A percentile compares a stretch with the other conserved stretches of the same genome.
These are phyloP conservation scores for Amoebophrya sp. DNA, from an alignment of 169 alveolate genomes.

Conservation along the genomic window DNA sequence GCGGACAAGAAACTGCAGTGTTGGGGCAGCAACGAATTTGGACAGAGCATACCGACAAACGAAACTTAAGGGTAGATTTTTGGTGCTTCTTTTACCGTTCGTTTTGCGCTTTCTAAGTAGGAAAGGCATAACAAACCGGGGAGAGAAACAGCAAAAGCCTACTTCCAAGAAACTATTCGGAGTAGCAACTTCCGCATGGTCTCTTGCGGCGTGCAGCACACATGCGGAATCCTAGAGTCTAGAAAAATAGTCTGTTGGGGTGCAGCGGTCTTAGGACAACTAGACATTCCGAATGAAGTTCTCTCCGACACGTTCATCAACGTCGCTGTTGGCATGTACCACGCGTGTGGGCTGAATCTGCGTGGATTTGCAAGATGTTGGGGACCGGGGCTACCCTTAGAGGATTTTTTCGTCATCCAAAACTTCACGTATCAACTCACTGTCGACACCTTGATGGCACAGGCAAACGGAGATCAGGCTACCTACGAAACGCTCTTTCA, in stretches of 20 bases:
- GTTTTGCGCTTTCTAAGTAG: too few species aligned
- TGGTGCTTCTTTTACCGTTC: too few species aligned
- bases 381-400: not conserved
- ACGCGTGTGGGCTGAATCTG: not conserved
- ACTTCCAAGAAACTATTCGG: too few species aligned
- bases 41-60: not conserved
- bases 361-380: not conserved
- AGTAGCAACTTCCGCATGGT: too few species aligned
- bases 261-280: not conserved
- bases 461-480: not conserved
- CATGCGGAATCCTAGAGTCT: not conserved
- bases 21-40: not conserved
- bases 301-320: not conserved
- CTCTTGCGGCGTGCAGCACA: not conserved
- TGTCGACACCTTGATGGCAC: not conserved
- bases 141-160: too few species aligned
- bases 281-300: not conserved
- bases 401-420: not conserved
- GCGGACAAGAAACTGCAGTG: not conserved
- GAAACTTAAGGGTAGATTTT: too few species aligned
- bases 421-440: not conserved
- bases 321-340: not conserved
- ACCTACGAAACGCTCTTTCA: not conserved
- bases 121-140: too few species aligned
- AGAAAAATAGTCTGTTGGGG: not conserved